phyloP scores from a whole-genome alignment of 441 rosid genomes.

The Raphanus hybrid region DNA sequence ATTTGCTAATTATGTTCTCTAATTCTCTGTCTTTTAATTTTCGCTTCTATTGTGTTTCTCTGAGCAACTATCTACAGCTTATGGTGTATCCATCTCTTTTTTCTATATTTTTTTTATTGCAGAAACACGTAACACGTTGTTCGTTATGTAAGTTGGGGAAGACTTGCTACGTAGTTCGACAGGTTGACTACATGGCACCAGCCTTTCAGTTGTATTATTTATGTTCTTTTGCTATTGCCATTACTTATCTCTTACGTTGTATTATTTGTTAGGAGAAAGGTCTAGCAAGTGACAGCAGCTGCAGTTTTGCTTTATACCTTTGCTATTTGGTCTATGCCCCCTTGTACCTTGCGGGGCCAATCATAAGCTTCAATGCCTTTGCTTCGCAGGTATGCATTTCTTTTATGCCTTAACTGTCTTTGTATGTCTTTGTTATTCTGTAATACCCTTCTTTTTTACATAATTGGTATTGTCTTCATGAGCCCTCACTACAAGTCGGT shows the following conservation, averaged over 20 bases:
- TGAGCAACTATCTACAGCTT: background rate
- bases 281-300: conserved; percentile 44
- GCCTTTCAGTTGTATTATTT: conserved; percentile 15
- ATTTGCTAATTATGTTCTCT: background rate
- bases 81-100: conserved; percentile 18
- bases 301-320: conserved; percentile 65
- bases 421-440: conserved; percentile 3
- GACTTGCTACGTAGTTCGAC: conserved; percentile 41
- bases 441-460: background rate
- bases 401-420: conserved; percentile 9
- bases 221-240: background rate
- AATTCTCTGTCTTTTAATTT: background rate
- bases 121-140: conserved; percentile 34
- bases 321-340: conserved; percentile 93
- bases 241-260: conserved; percentile 32
- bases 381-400: conserved; percentile 77
- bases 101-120: conserved; percentile 26
- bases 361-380: conserved; percentile 91
- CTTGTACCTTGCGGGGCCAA: conserved; percentile 91
- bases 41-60: background rate
- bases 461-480: conserved; percentile 2
- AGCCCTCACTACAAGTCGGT: conserved; percentile 28
- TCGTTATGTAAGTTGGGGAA: conserved; percentile 43
- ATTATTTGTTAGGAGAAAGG: conserved; percentile 64
- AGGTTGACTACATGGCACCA: conserved; percentile 28